Percentiles rank a stretch among this genome's conserved stretches.
These are phyloP conservation scores for Gossypium schwendimanii DNA, from an alignment of 441 rosid species.

Conservation along the genomic window DNA sequence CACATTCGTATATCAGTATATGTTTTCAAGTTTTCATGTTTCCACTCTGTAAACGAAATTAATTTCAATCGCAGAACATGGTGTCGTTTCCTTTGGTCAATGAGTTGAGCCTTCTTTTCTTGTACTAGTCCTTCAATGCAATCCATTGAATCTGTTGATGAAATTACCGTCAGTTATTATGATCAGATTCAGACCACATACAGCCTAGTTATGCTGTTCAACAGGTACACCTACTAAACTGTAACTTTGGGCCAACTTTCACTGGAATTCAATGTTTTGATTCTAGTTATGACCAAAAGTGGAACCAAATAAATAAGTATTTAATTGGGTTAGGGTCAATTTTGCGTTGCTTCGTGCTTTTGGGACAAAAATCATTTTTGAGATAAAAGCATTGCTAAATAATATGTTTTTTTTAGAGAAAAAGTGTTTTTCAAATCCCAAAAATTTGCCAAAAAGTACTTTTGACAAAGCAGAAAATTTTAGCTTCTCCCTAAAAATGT, in stretches of 20 bases:
- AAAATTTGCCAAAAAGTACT: too few species aligned
- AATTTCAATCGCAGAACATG: slow-evolving; percentile 9
- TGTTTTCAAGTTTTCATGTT: not conserved
- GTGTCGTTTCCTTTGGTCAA: not conserved
- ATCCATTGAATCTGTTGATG: not conserved
- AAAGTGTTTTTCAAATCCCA: too few species aligned
- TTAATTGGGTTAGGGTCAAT: too few species aligned
- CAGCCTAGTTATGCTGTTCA: not conserved
- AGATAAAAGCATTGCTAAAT: too few species aligned
- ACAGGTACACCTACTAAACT: not conserved
- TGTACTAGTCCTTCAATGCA: not conserved
- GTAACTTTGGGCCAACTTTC: not conserved
- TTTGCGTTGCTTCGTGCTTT: too few species aligned
- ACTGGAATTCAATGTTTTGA: not conserved
- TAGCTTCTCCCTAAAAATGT: too few species aligned
- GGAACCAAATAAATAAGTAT: not conserved
- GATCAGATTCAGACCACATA: not conserved
- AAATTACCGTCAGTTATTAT: not conserved
- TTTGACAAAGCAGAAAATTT: too few species aligned
- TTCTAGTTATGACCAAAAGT: not conserved
- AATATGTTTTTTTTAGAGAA: too few species aligned
- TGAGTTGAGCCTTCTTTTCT: not conserved
- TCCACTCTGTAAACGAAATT: not conserved
- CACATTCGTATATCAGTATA: not conserved
- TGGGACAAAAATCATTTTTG: too few species aligned